Percentiles rank a stretch among this genome's conserved stretches.
Conservation (phyloP, 2,329 filamentous ascomycete genomes). For the Trichothecium roseum region DNA sequence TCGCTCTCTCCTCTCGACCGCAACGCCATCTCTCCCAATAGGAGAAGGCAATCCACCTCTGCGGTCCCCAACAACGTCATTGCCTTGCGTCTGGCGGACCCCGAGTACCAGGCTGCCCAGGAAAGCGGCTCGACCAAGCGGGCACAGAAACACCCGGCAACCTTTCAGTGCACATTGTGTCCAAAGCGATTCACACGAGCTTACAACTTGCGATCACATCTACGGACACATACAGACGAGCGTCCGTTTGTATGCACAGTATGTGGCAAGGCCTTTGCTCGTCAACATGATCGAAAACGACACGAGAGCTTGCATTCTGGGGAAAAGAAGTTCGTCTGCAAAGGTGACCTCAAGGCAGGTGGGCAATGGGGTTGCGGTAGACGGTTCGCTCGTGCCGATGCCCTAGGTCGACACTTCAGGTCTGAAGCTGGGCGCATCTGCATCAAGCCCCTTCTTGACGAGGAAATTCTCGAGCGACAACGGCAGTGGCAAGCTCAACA, state of each 20-base stretch:
- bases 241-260: slow-evolving; percentile 94
- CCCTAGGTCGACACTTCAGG: slow-evolving; percentile 85
- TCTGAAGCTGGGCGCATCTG: slow-evolving; percentile 93
- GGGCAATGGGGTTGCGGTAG: slow-evolving; percentile 88
- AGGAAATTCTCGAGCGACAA: slow-evolving; percentile 79
- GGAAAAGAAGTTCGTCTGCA: slow-evolving; percentile 98
- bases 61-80: slow-evolving; percentile 55
- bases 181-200: slow-evolving; percentile 94
- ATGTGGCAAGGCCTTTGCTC: slow-evolving; percentile 92
- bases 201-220: slow-evolving; percentile 90
- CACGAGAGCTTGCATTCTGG: slow-evolving; percentile 94
- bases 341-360: slow-evolving; percentile 74
- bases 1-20: slow-evolving; percentile 51
- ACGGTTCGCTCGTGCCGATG: slow-evolving; percentile 89
- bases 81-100: slow-evolving; percentile 85
- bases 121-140: slow-evolving; percentile 58
- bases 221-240: slow-evolving; percentile 95
- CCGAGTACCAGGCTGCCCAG: slow-evolving; percentile 63
- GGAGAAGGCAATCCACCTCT: slow-evolving; percentile 51
- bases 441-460: slow-evolving; percentile 93
- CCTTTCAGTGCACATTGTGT: slow-evolving; percentile 87
- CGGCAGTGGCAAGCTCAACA: slow-evolving; percentile 57
- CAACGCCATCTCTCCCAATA: slow-evolving; percentile 22
- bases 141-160: slow-evolving; percentile 95
- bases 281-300: slow-evolving; percentile 93